Base-by-base conservation (phyloP, 352 stramenopile species). In the Peronospora belbahrii region DNA sequence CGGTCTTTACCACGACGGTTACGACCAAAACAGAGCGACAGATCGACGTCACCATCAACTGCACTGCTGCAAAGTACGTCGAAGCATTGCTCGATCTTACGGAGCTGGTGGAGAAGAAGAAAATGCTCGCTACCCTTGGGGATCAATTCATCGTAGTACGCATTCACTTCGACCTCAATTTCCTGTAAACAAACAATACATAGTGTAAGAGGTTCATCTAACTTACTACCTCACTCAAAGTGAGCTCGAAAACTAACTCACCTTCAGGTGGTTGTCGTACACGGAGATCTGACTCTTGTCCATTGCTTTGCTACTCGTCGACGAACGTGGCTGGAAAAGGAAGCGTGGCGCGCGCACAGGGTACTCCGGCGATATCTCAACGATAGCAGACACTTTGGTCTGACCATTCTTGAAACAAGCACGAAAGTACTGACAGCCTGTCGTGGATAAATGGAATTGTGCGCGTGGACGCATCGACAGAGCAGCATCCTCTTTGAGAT, bases 131-230 rank as follows among this genome's bases (percentile, higher is more conserved):
- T 74, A 14, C 59, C 62, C 2, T 60, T 57, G 2, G 72, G 57
- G 7, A 70, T 49, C 20, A 86, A 63, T 42, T 90, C 79, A 8
- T 78, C 45, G 38, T 83, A 86, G 53, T 70, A 75, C 22, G 69
- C 71, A 47, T 88, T 86, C 35, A 90, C 71, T 32, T 90, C 79
- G n/a, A 84, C 47, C 42, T 86, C 79, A 6, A 90, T 67, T 35
- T 86, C 75, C 79, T 86, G 45, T 4, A 14, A 52, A 40, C 22
- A 25, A 37, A 27, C 18, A 31, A 52, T 17, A 34, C 25, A 35
- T 36, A n/a, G 18, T 19, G 30, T 2, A 28, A n/a, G 19, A 27
- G 13, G 4, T 28, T 51, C 28, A 61, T 30, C 41, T 25, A 14
- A 37, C 4, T 27, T 37, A n/a, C 0, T 5, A 37, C 11, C 33